Evolutionary conservation across 805 yeast species (phyloP).

Genomic region (Cyberlindnera euphorbiae): DNA sequence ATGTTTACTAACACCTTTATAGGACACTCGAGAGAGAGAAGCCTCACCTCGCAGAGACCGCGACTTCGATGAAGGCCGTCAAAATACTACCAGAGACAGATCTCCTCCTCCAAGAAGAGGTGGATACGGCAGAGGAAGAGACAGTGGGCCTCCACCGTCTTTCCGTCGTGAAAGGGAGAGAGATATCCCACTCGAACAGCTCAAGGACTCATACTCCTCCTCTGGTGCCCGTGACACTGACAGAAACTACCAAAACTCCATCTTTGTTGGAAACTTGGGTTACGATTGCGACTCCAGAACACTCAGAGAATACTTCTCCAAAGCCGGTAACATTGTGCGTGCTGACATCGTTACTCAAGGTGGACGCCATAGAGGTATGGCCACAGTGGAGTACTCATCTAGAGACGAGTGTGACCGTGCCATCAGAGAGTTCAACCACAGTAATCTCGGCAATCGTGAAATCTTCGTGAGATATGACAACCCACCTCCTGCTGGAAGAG

Average conservation of each 20-base stretch:
- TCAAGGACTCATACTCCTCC: constrained; percentile 26
- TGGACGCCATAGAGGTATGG: constrained; percentile 86
- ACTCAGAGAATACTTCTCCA: constrained; percentile 53
- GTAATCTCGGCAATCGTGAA: constrained; percentile 63
- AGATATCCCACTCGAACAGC: constrained; percentile 22
- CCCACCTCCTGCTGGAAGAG: constrained; percentile 57
- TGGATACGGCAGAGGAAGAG: constrained; percentile 25
- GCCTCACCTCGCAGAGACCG: constrained; percentile 29
- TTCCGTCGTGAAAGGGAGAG: too few relatives aligned
- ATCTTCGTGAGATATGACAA: constrained; percentile 89
- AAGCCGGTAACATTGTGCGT: constrained; percentile 60
- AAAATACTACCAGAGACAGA: constrained; percentile 4
- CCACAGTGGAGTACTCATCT: constrained; percentile 76
- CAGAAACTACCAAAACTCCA: constrained; percentile 62
- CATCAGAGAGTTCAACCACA: constrained; percentile 62
- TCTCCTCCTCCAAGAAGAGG: neutral
- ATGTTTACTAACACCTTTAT: too few relatives aligned
- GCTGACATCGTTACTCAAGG: constrained; percentile 79
- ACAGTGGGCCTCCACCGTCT: too few relatives aligned
- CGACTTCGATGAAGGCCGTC: constrained; percentile 7
- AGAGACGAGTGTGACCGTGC: constrained; percentile 67
- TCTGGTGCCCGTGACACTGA: constrained; percentile 32
- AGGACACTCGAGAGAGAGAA: constrained; percentile 26
- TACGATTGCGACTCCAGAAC: constrained; percentile 57
- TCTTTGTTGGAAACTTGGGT: constrained; percentile 72